phyloP scores from a whole-genome alignment of 768 basidiomycete genomes.

The Heimioporus sp. region DNA sequence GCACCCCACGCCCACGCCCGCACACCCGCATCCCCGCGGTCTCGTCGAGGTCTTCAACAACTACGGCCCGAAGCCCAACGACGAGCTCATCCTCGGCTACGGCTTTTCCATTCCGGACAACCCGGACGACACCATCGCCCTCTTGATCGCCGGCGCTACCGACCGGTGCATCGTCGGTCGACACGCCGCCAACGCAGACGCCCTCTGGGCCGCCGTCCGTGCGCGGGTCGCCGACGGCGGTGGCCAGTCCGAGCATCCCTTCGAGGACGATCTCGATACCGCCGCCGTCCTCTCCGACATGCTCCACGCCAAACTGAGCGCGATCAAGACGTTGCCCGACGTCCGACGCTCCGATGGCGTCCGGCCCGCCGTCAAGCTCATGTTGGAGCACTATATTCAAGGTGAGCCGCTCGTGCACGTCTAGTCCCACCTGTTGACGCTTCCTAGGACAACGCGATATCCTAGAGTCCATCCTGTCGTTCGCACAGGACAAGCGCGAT shows the following conservation, averaged over 20 bases:
- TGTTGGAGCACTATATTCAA: conserved; percentile 69
- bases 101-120: conserved; percentile 82
- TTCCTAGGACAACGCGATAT: conserved; percentile 58
- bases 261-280: conserved; percentile 69
- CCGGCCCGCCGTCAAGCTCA: conserved; percentile 56
- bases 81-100: conserved; percentile 88
- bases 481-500: conserved; percentile 45
- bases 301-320: conserved; percentile 49
- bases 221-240: conserved; percentile 26
- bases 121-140: conserved; percentile 82
- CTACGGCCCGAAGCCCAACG: conserved; percentile 89
- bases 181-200: conserved; percentile 49
- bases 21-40: conserved; percentile 18
- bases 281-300: conserved; percentile 66
- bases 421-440: neutral
- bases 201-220: conserved; percentile 57
- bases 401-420: conserved; percentile 37
- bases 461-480: conserved; percentile 50
- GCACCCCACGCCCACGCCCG: conserved; percentile 35
- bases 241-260: conserved; percentile 27
- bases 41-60: conserved; percentile 69
- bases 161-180: conserved; percentile 66
- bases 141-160: conserved; percentile 62
- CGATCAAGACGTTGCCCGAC: conserved; percentile 41
- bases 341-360: conserved; percentile 24